Base-by-base conservation (phyloP, 2,329 filamentous ascomycete genomes). In the Reticulascus tulasneorum region DNA sequence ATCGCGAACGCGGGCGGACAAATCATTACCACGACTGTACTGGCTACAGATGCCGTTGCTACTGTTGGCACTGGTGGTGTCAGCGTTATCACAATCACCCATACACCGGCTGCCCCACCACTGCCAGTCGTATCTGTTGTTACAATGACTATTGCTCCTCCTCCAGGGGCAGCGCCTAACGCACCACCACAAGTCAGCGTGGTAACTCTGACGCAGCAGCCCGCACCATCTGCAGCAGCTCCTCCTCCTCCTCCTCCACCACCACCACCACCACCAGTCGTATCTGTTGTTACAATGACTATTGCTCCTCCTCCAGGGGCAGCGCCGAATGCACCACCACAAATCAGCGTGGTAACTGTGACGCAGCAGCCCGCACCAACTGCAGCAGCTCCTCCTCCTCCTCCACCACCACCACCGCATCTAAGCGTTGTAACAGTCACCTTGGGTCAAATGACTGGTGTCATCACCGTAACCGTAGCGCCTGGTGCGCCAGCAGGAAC, bases 371-470 rank as follows among this genome's bases (percentile, higher is more conserved):
- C 34, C 7, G 34, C 32, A 4, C 29, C 42, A n/a, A 32, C 34
- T 18, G 18, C 24, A 13, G 32, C 26, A 6, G n/a, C n/a, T n/a
- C n/a, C n/a, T n/a, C n/a, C n/a, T n/a, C n/a, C n/a, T n/a, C n/a
- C n/a, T n/a, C n/a, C n/a, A n/a, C 33, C 37, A 13, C 30, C 33
- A 23, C 33, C 23, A 10, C 38, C 25, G 19, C 31, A 36, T 2
- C 34, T 38, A 32, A 35, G 36, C 27, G 41, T 46, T 27, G 34
- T 46, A 7, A 42, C 44, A 11, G 35, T 46, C 26, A 46, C 44
- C 13, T 25, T 46, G 17, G 37, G 38, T 17, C 23, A 28, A 7
- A 25, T 43, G 18, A 38, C 37, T 11, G 42, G 42, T 20, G 36
- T 45, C 15, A 38, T 45, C 8, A 45, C 43, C 15, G 35, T 45